phyloP scores from a whole-genome alignment of 176 grass and related monocot genomes.

The Saccharum spontaneum region DNA sequence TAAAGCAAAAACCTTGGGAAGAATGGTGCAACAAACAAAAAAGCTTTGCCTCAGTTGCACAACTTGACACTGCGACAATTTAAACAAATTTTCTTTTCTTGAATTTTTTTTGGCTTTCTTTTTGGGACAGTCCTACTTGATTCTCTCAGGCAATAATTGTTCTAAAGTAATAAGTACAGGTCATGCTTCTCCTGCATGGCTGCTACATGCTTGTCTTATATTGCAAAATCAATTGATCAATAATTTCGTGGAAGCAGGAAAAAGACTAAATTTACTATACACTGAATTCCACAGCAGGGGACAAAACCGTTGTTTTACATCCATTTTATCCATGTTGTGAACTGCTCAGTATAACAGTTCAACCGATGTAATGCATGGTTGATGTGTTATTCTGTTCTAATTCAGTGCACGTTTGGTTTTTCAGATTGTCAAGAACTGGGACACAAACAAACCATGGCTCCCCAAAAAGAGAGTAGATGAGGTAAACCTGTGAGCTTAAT shows the following conservation, averaged over 20 bases:
- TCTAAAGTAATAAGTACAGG: background rate
- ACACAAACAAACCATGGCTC: slow-evolving; percentile 87
- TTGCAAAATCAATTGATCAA: background rate
- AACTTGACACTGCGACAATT: background rate
- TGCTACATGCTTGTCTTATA: background rate
- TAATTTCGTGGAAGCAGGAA: background rate
- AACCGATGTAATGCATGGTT: background rate
- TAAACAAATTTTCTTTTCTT: background rate
- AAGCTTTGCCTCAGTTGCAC: background rate
- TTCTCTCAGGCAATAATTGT: background rate
- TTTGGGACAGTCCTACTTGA: background rate
- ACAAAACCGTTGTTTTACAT: background rate
- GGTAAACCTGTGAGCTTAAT: slow-evolving; percentile 44
- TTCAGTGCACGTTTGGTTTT: background rate
- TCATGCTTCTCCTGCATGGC: background rate
- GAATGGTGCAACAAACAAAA: background rate
- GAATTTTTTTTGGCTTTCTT: background rate
- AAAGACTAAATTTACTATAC: background rate
- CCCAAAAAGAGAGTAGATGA: slow-evolving; percentile 85
- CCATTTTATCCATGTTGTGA: slow-evolving; percentile 6
- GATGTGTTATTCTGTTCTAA: slow-evolving; percentile 23
- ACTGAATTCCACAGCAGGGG: background rate
- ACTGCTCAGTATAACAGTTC: background rate
- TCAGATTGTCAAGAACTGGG: slow-evolving; percentile 94
- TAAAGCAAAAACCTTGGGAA: background rate